phyloP scores from a whole-genome alignment of 2,329 filamentous ascomycete genomes.

The Ceratocystis alfenasii region DNA sequence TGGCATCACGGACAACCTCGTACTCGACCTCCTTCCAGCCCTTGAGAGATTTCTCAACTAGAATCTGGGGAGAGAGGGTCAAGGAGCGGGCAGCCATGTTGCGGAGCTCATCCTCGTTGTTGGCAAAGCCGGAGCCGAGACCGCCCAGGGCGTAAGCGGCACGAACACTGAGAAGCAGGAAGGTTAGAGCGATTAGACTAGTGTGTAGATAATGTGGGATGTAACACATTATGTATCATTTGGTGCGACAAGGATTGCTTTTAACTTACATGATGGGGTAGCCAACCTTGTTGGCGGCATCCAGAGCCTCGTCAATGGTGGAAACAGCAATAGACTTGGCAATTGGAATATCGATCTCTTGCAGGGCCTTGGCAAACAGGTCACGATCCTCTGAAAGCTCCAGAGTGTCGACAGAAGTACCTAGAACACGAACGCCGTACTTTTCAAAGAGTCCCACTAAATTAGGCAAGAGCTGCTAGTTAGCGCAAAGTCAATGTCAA shows the following conservation, averaged over 20 bases:
- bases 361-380: slow-evolving; percentile 85
- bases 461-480: slow-evolving; percentile 4
- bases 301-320: slow-evolving; percentile 82
- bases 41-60: slow-evolving; percentile 97
- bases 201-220: neutral
- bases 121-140: slow-evolving; percentile 89
- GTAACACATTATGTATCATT: neutral
- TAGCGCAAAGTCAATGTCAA: neutral
- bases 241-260: neutral
- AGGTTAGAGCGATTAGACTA: neutral
- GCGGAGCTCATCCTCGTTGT: slow-evolving; percentile 84
- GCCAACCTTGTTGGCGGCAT: slow-evolving; percentile 73
- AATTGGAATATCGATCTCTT: slow-evolving; percentile 95
- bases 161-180: slow-evolving; percentile 44
- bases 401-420: slow-evolving; percentile 86
- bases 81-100: slow-evolving; percentile 88
- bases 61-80: slow-evolving; percentile 85
- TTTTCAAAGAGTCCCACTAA: slow-evolving; percentile 76
- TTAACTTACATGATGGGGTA: slow-evolving; percentile 71
- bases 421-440: slow-evolving; percentile 89
- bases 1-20: slow-evolving; percentile 90
- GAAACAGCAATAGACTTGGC: slow-evolving; percentile 88
- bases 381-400: slow-evolving; percentile 84
- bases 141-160: slow-evolving; percentile 94
- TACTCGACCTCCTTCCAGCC: slow-evolving; percentile 99